Evolutionary conservation across 495 filamentous ascomycete genomes (phyloP), one percentile per base, ranked within the genome.

Genomic region (Neurospora terricola): DNA sequence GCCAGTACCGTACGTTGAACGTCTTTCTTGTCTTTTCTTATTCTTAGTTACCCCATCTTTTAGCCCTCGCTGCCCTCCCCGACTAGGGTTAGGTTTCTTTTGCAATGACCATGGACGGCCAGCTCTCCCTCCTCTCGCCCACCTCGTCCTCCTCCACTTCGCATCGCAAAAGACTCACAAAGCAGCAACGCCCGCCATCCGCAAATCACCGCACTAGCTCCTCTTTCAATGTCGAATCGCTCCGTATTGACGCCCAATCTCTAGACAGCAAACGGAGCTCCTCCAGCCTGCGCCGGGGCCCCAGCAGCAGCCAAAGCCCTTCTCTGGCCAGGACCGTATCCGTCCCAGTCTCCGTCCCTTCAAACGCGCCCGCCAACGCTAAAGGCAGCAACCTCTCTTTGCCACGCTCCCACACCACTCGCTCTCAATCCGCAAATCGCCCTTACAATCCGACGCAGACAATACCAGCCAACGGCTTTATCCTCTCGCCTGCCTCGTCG

Each of bases 221-320:
- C 73, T 77, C 79, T 18, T 76, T 77, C 76, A 79, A 80, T 27
- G 73, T 75, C 72, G 78, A 73, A 77, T 80, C 78, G 84, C 85
- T 78, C 79, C 83, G 80, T 76, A 82, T 84, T 83, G 86, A 87
- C 81, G 81, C 84, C 80, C 83, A 81, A 78, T 86, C 84, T 76
- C 80, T 87, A 75, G 80, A 82, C 75, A 86, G 84, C 82, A 85
- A 87, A 83, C 82, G 84, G 79, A 87, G 85, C 84, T 87, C 85
- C 75, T 81, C 81, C 69, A 86, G 83, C 75, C 84, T 93, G 76
- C 89, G 89, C 80, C 87, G 91, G 80, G 88, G 90, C 83, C 90
- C 91, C 71, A 92, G 90, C 23, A 34, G 14, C 54, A 66, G 1
- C 54, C 54, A 66, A 66, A 66, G 27, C 77, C 90, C 90, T 75